phyloP scores from a whole-genome alignment of 2,329 filamentous ascomycete species.

The Clarireedia paspali region DNA sequence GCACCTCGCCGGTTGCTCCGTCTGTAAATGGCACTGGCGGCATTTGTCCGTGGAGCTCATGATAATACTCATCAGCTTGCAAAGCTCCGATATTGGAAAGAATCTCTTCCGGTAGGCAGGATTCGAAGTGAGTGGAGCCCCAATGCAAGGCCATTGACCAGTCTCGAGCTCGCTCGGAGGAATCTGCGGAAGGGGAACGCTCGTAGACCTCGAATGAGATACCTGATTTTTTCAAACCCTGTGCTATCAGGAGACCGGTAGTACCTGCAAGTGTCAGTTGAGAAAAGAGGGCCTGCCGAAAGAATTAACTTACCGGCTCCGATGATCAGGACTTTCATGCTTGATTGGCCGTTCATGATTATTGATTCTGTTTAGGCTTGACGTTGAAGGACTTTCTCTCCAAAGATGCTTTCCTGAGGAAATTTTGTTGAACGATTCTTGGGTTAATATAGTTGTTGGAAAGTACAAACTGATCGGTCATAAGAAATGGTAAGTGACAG shows the following conservation, averaged over 20 bases:
- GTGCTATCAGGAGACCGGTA: conserved; percentile 2
- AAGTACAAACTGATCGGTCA: too few species aligned
- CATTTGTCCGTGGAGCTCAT: not conserved
- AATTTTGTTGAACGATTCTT: too few species aligned
- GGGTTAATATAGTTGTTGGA: too few species aligned
- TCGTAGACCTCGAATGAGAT: conserved; percentile 1
- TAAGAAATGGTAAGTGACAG: too few species aligned
- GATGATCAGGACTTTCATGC: conserved; percentile 3
- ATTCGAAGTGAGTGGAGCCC: not conserved
- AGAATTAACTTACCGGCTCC: conserved; percentile 4
- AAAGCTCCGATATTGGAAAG: not conserved
- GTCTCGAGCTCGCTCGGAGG: not conserved
- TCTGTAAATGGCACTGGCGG: not conserved
- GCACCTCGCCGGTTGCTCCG: not conserved
- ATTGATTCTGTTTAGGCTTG: not conserved
- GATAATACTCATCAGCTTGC: not conserved
- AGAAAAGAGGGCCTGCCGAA: too few species aligned
- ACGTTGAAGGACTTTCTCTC: too few species aligned
- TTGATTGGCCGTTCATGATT: not conserved
- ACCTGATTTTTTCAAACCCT: conserved; percentile 2
- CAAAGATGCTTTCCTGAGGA: too few species aligned
- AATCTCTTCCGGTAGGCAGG: not conserved
- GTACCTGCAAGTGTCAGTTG: not conserved
- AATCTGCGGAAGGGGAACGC: not conserved
- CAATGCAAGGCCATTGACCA: conserved; percentile 7